phyloP scores from a whole-genome alignment of 2,329 filamentous ascomycete genomes.

The Teratosphaeria gauchensis region DNA sequence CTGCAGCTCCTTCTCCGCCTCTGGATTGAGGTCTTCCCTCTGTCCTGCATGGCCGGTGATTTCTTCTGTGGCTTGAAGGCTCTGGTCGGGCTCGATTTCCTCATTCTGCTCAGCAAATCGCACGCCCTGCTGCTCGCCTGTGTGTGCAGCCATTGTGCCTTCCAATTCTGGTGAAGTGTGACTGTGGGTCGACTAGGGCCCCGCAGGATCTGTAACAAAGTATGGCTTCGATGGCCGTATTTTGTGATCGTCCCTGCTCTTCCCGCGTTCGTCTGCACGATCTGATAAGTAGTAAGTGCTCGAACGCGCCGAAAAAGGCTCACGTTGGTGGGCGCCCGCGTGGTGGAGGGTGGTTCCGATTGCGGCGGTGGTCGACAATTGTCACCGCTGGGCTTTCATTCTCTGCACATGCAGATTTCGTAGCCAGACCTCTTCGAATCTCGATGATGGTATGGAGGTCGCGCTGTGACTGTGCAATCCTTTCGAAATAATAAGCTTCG shows the following conservation, averaged over 20 bases:
- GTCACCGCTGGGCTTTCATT: not conserved
- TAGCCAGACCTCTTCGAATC: not conserved
- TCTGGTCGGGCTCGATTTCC: constrained; percentile 51
- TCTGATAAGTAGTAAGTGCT: not conserved
- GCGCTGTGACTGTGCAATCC: not conserved
- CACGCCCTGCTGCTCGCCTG: constrained; percentile 39
- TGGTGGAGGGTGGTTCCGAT: not conserved
- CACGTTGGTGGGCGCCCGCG: not conserved
- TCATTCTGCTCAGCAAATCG: constrained; percentile 63
- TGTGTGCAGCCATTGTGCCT: not conserved
- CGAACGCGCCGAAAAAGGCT: not conserved
- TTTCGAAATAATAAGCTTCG: not conserved
- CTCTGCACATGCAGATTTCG: not conserved
- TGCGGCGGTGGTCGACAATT: not conserved
- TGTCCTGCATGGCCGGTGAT: constrained; percentile 12
- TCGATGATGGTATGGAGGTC: not conserved
- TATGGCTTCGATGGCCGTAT: not conserved
- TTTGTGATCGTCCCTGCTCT: not conserved
- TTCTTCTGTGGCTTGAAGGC: constrained; percentile 18
- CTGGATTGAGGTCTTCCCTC: constrained; percentile 16
- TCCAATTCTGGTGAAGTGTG: not conserved
- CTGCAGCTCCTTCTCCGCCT: constrained; percentile 47
- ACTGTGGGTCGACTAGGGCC: not conserved
- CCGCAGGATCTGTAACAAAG: not conserved
- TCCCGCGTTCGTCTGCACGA: not conserved